Base-by-base conservation (phyloP, 805 yeast species). In the Candida yuanshanica region DNA sequence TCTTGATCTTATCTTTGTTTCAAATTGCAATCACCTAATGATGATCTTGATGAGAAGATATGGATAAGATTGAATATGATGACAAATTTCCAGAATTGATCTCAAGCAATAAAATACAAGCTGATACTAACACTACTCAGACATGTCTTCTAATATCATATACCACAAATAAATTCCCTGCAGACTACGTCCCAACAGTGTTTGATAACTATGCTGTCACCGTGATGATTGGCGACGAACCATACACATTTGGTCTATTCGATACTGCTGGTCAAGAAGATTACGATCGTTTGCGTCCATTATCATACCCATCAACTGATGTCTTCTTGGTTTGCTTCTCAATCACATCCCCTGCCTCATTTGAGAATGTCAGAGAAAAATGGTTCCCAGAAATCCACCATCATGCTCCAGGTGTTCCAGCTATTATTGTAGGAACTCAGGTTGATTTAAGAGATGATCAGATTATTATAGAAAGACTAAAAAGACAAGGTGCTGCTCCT, bases 261-360 rank as follows among this genome's bases (percentile, higher is more conserved):
- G 99, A 91, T 70, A 91, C 99, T 26, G 99, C 99, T 22, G 99
- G 99, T 39, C 99, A 91, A 72, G 99, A 91, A 76, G 99, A 91
- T 72, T 91, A 93, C 65, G 99, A 91, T 70, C 79, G 99, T 62
- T 72, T 91, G 60, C 85, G 99, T 69, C 99, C 99, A 8, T 76
- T 93, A 55, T 83, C 95, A 43, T 91, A 91, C 65, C 98, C 99
- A 14, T 93, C 95, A 41, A 93, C 99, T 5, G 99, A 91, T 65
- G 96, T 91, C 35, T 91, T 91, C 61, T 72, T 91, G 53, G 95
- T 91, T 44, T 93, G 99, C 68, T 91, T 93, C 68, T 83, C 95
- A 27, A 96, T 93, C 45, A 90, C 95, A 52, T 89, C 96, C 12
- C 99, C 98, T 25, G 95, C 99, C 27, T 83, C 95, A 17, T 93